Conservation (phyloP, 305 asterid genomes). For the Fraxinus albicans region DNA sequence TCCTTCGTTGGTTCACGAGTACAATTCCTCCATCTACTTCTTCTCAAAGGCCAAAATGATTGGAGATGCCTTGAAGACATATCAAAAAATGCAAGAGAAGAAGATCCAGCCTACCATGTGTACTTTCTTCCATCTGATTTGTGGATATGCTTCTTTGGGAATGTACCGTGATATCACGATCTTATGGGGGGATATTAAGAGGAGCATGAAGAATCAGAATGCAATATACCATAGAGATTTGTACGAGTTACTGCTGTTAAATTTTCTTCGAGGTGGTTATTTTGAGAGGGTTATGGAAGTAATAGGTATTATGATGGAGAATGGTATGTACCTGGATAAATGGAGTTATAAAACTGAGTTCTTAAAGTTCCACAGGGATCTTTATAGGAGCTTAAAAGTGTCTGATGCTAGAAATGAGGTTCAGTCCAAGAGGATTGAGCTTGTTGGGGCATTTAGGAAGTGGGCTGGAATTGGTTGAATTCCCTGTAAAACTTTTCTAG, state of each 20-base stretch:
- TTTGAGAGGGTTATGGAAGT: constrained; percentile 87
- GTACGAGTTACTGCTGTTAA: constrained; percentile 59
- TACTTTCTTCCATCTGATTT: constrained; percentile 55
- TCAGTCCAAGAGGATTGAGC: constrained; percentile 64
- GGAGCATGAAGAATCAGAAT: constrained; percentile 43
- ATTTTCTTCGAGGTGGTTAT: constrained; percentile 81
- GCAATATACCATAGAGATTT: constrained; percentile 51
- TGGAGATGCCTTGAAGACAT: constrained; percentile 63
- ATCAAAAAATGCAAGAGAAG: constrained; percentile 64
- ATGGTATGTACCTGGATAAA: constrained; percentile 66
- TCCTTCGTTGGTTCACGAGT: constrained; percentile 37
- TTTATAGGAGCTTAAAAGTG: constrained; percentile 50
- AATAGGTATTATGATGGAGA: constrained; percentile 56
- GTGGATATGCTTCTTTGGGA: constrained; percentile 59
- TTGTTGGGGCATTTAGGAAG: constrained; percentile 70
- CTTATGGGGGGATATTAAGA: constrained; percentile 84
- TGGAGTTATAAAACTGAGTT: constrained; percentile 65
- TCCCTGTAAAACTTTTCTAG: neutral
- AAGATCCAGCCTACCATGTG: constrained; percentile 57
- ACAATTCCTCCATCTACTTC: constrained; percentile 68
- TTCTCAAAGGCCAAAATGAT: constrained; percentile 77
- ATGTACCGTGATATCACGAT: constrained; percentile 77
- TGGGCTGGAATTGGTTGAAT: constrained; percentile 52
- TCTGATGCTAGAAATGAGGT: constrained; percentile 58
- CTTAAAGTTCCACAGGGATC: constrained; percentile 72